A percentile compares a stretch with the other conserved stretches of the same genome.
These are phyloP conservation scores for Globisporangium rhizosaccharum DNA, from an alignment of 352 stramenopile species.

Conservation along the genomic window DNA sequence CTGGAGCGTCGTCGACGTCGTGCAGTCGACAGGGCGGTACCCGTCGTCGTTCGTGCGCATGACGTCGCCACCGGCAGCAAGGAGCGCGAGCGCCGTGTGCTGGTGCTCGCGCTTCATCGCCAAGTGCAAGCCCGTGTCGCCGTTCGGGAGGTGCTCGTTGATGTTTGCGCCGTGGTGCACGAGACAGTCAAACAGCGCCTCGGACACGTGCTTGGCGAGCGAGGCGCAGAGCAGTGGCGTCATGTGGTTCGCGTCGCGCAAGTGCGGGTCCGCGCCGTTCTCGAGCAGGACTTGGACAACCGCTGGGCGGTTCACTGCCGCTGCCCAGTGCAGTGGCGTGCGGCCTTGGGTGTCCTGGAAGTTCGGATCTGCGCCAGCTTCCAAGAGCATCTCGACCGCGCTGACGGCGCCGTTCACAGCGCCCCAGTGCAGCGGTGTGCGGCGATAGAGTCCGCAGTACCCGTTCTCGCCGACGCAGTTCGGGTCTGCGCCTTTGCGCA, in stretches of 20 bases:
- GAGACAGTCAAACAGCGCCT: slow-evolving; percentile 49
- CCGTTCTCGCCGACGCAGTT: slow-evolving; percentile 69
- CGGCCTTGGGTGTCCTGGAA: slow-evolving; percentile 60
- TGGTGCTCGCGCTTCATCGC: slow-evolving; percentile 69
- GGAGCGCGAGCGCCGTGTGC: slow-evolving; percentile 49
- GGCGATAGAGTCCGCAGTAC: slow-evolving; percentile 58
- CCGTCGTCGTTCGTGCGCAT: slow-evolving; percentile 66
- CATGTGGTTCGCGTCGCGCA: slow-evolving; percentile 45
- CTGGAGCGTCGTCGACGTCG: slow-evolving; percentile 74
- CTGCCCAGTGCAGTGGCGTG: slow-evolving; percentile 66
- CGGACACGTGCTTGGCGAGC: slow-evolving; percentile 40
- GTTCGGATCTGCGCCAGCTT: slow-evolving; percentile 56
- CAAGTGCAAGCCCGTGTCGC: slow-evolving; percentile 69
- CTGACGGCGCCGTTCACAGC: slow-evolving; percentile 47
- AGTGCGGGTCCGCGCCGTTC: slow-evolving; percentile 43
- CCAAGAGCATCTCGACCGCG: slow-evolving; percentile 39
- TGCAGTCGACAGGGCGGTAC: slow-evolving; percentile 70
- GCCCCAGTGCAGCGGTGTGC: slow-evolving; percentile 66
- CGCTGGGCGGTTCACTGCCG: slow-evolving; percentile 27
- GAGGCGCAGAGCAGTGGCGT: slow-evolving; percentile 58
- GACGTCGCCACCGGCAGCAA: slow-evolving; percentile 49
- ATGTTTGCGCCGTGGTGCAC: slow-evolving; percentile 51
- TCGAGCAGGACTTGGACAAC: slow-evolving; percentile 47
- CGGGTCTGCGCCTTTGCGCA: slow-evolving; percentile 43
- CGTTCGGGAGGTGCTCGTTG: slow-evolving; percentile 57